These are phyloP conservation scores for Nephelium lappaceum DNA, from an alignment of 345 rosid species.

Conservation along the genomic window DNA sequence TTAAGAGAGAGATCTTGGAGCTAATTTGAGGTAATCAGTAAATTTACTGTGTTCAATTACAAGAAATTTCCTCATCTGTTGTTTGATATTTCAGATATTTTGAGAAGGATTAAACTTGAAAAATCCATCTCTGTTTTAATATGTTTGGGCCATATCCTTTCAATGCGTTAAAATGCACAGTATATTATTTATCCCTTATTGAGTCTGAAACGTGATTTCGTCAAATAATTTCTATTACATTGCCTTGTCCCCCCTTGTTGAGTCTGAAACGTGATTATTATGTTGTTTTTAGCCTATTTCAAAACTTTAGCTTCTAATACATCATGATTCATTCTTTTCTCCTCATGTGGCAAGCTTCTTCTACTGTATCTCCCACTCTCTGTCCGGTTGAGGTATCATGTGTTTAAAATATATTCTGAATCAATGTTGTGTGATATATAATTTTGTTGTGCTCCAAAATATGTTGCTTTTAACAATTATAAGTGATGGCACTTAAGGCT, in stretches of 20 bases:
- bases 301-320: not conserved
- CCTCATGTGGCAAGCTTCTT: not conserved
- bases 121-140: not conserved
- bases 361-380: not conserved
- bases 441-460: not conserved
- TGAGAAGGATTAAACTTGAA: not conserved
- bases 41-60: not conserved
- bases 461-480: not conserved
- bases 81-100: not conserved
- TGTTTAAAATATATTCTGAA: not conserved
- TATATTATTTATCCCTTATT: not conserved
- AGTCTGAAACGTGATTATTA: not conserved
- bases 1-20: not conserved
- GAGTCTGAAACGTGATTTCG: not conserved
- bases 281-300: not conserved
- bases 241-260: not conserved
- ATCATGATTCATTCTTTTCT: not conserved
- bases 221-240: not conserved
- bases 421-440: not conserved
- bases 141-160: not conserved
- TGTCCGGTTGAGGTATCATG: slow-evolving; percentile 2
- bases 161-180: not conserved
- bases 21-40: not conserved
- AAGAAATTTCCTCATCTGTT: not conserved
- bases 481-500: not conserved